Evolutionary conservation across 495 filamentous ascomycete species (phyloP).

Genomic region (Penicillium angulare): DNA sequence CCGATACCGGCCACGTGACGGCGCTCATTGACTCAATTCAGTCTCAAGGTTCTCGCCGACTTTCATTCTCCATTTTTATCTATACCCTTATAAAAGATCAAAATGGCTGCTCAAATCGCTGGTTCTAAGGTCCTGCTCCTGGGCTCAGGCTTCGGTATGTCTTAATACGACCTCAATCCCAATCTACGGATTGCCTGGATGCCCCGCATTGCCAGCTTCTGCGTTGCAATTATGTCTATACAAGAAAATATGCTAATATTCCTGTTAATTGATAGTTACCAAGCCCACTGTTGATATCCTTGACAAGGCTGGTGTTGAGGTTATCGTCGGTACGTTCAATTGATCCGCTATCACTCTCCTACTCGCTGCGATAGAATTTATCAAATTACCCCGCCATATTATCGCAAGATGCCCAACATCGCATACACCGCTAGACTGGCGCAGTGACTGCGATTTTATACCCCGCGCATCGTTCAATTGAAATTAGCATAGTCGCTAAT

Average conservation of each 20-base stretch:
- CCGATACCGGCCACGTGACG: conserved; percentile 30
- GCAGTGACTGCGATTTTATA: no score
- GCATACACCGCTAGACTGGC: background rate
- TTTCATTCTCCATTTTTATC: conserved; percentile 10
- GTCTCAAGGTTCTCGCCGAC: conserved; percentile 4
- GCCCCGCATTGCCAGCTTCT: conserved; percentile 27
- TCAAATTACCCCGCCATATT: conserved; percentile 9
- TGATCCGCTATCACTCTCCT: conserved; percentile 1
- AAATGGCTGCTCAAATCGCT: conserved; percentile 37
- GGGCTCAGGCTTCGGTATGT: conserved; percentile 68
- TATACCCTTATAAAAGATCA: conserved; percentile 22
- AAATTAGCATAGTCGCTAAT: conserved; percentile 8
- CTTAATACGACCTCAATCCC: no score
- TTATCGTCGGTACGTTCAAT: conserved; percentile 70
- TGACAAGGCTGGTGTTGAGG: conserved; percentile 68
- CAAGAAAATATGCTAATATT: conserved; percentile 6
- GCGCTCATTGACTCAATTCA: conserved; percentile 19
- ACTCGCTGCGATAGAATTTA: background rate
- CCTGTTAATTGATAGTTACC: conserved; percentile 48
- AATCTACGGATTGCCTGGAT: conserved; percentile 6
- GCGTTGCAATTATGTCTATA: conserved; percentile 3
- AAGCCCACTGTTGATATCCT: conserved; percentile 78
- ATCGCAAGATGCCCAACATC: background rate
- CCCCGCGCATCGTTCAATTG: no score
- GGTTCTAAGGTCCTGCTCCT: conserved; percentile 66